These are phyloP conservation scores for Phytopythium montanum DNA, from an alignment of 352 stramenopile species.

Conservation along the genomic window DNA sequence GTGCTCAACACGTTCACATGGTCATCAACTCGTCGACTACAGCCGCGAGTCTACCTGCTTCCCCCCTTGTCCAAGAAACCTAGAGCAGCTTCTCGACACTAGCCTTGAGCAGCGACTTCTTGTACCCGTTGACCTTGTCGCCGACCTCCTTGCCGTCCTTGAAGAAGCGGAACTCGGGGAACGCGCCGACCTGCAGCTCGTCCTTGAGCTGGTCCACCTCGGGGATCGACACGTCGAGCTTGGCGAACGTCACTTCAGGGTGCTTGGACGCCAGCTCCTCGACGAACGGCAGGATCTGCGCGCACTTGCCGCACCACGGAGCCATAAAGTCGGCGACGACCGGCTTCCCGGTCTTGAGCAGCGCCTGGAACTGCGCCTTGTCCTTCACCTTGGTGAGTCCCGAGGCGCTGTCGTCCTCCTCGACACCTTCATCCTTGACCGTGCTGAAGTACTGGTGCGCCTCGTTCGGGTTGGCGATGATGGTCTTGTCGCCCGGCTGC, in stretches of 20 bases:
- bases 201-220: conserved; percentile 77
- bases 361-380: conserved; percentile 56
- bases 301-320: conserved; percentile 87
- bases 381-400: conserved; percentile 51
- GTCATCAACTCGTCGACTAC: too few relatives aligned
- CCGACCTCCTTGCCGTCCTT: conserved; percentile 77
- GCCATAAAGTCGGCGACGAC: conserved; percentile 82
- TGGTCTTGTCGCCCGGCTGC: conserved; percentile 90
- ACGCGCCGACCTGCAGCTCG: conserved; percentile 61
- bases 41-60: too few relatives aligned
- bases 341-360: conserved; percentile 64
- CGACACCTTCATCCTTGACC: conserved; percentile 37
- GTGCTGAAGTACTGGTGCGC: conserved; percentile 83
- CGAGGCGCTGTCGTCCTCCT: conserved; percentile 35
- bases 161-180: conserved; percentile 86
- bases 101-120: conserved; percentile 77
- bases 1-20: neutral
- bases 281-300: conserved; percentile 78
- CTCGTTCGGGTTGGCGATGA: conserved; percentile 81
- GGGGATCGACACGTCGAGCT: conserved; percentile 67
- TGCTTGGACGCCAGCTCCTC: conserved; percentile 62
- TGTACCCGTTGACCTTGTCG: conserved; percentile 76
- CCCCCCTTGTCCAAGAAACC: too few relatives aligned
- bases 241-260: conserved; percentile 71
- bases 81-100: conserved; percentile 54